Percentiles rank a stretch among this genome's conserved stretches.
phyloP scores from a whole-genome alignment of 2,329 filamentous ascomycete genomes.

The Cryoendolithus antarcticus region DNA sequence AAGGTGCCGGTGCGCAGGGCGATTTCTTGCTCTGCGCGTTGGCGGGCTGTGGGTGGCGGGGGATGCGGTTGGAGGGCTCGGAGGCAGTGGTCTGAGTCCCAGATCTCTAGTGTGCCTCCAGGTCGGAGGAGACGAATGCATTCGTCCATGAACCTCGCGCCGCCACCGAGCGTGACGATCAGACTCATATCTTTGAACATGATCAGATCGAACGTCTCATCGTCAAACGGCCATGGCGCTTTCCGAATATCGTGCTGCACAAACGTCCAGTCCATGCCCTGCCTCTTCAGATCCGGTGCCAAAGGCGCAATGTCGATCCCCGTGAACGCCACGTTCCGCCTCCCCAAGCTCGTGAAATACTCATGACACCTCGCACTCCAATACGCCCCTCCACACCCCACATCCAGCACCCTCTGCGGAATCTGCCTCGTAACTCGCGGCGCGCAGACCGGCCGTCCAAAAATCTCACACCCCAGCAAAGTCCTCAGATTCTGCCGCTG shows the following conservation, averaged over 20 bases:
- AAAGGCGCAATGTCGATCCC: constrained; percentile 71
- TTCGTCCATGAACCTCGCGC: constrained; percentile 54
- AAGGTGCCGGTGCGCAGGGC: constrained; percentile 67
- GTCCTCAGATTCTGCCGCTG: constrained; percentile 80
- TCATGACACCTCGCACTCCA: constrained; percentile 84
- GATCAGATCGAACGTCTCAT: constrained; percentile 74
- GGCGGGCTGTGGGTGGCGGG: constrained; percentile 43
- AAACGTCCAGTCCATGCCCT: constrained; percentile 78
- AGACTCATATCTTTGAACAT: constrained; percentile 77
- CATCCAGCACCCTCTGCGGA: constrained; percentile 67
- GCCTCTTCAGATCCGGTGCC: constrained; percentile 50
- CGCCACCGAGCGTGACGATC: constrained; percentile 43
- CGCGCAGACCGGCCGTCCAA: constrained; percentile 67
- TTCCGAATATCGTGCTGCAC: constrained; percentile 75
- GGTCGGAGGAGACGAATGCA: constrained; percentile 63
- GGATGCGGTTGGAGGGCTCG: constrained; percentile 73
- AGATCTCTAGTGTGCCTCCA: constrained; percentile 72
- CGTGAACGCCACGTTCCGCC: constrained; percentile 61
- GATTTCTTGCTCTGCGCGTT: constrained; percentile 50
- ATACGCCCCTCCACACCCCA: constrained; percentile 77
- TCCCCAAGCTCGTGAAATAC: constrained; percentile 58
- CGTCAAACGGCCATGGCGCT: constrained; percentile 62
- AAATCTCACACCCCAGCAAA: constrained; percentile 66
- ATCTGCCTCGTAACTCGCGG: constrained; percentile 53
- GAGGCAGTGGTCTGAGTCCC: constrained; percentile 78